Evolutionary conservation across 257 asterid species (phyloP), one percentile per base, ranked within the genome.

Genomic region (Scutellaria barbata): DNA sequence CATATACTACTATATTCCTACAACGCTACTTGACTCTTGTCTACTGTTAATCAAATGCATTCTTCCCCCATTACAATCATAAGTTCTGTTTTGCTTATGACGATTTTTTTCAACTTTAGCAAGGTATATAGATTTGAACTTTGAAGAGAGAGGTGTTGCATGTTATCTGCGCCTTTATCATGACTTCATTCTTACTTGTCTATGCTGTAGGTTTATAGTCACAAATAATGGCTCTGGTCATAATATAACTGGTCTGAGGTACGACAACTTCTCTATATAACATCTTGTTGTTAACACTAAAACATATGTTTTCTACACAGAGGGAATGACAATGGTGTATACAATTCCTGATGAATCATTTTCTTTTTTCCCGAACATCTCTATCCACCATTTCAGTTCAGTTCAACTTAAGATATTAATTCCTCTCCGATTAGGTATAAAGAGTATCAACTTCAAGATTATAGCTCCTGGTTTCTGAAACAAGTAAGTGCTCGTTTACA

Each of bases 151-250:
- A 22, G 47, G 33, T 25, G 65, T 10, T 35, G 20, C 18, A 0
- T 37, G 11, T 18, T 11, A 45, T 3, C 4, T 47, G 14, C 8
- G 45, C 65, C 50, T 17, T 53, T 33, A 8, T 74, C 35, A 22
- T 30, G 57, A 60, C 10, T 50, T 53, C 54, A 39, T 35, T 62
- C 40, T 22, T 9, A 58, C 3, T 30, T 66, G 76, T 66, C 22
- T 58, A 33, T 71, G 59, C 66, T 74, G 77, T 76, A 93, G 98
- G 96, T 93, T 93, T 72, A 90, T 93, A 48, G 79, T 90, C 65
- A 93, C 97, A 73, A 90, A 93, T 68, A 87, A 83, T 53, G 95
- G 96, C 78, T 93, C 97, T 12, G 97, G 97, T 68, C 97, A 90
- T 71, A 76, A 78, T 11, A 93, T 81, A 20, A 71, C 76, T 74